These are phyloP conservation scores for Wallacemonas rigidus DNA, from an alignment of 208 protist genomes.

Conservation along the genomic window DNA sequence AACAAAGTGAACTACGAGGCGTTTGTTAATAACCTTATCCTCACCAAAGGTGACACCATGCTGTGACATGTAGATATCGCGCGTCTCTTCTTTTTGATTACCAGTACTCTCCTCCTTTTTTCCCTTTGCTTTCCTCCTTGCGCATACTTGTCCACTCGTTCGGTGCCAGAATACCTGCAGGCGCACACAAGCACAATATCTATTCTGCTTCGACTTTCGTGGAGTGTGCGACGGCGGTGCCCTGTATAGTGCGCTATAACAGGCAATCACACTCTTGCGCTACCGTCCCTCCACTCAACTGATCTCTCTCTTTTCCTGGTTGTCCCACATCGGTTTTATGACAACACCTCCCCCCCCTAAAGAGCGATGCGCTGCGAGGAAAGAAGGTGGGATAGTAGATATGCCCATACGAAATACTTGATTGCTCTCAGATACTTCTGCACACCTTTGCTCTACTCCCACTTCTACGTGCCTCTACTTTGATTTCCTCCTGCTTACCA, in stretches of 20 bases:
- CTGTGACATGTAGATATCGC: conserved; percentile 21
- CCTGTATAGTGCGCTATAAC: no score
- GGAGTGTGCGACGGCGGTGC: no score
- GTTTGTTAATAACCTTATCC: conserved; percentile 43
- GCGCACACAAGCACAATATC: no score
- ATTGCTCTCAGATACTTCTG: background rate
- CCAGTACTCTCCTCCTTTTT: conserved; percentile 21
- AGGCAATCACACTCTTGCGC: no score
- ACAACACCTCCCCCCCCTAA: no score
- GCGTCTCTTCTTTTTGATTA: conserved; percentile 19
- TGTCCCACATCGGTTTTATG: no score
- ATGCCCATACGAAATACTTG: no score
- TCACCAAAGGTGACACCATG: conserved; percentile 21
- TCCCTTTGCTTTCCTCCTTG: conserved; percentile 10
- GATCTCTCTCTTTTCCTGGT: no score
- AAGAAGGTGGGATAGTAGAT: no score
- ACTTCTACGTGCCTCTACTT: background rate
- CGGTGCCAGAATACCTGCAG: background rate
- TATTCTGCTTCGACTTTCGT: no score
- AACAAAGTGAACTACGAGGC: conserved; percentile 57
- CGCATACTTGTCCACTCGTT: background rate
- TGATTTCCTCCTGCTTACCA: background rate
- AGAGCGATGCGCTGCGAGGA: no score
- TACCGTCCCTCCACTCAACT: no score
- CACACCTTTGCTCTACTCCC: background rate